These are phyloP conservation scores for button mushroom (Agaricus bisporus) DNA, from an alignment of 768 basidiomycete genomes.

Conservation along the genomic window DNA sequence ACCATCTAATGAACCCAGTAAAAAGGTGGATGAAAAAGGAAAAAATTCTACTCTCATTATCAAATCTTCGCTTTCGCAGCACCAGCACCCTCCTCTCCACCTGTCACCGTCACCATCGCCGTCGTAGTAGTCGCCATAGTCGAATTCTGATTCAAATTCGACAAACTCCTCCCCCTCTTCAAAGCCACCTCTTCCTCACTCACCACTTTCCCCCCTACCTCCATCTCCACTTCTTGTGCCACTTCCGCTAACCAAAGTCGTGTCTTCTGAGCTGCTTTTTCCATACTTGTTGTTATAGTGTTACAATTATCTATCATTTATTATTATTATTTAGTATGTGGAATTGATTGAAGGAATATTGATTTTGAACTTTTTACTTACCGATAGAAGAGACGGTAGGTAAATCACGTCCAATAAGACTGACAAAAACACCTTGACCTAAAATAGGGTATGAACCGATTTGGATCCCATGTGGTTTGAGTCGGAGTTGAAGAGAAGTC, in stretches of 20 bases:
- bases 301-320: slow-evolving; percentile 4
- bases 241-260: slow-evolving; percentile 44
- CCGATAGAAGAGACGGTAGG: slow-evolving; percentile 3
- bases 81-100: background rate
- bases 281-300: slow-evolving; percentile 11
- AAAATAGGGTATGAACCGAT: slow-evolving; percentile 74
- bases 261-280: slow-evolving; percentile 9
- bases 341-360: background rate
- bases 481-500: slow-evolving; percentile 66
- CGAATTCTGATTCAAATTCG: background rate
- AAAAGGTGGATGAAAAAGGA: too few relatives aligned
- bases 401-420: slow-evolving; percentile 52
- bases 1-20: too few relatives aligned
- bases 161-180: slow-evolving; percentile 29
- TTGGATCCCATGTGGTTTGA: slow-evolving; percentile 70
- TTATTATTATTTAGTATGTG: background rate
- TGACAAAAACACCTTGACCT: slow-evolving; percentile 63
- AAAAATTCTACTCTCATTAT: too few relatives aligned
- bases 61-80: slow-evolving; percentile 6
- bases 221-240: slow-evolving; percentile 56
- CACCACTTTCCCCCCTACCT: slow-evolving; percentile 50
- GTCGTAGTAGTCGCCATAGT: too few relatives aligned
- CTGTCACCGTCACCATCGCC: too few relatives aligned
- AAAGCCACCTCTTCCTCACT: slow-evolving; percentile 61
- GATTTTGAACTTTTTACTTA: background rate